These are phyloP conservation scores for Penicillium lividum DNA, from an alignment of 495 filamentous ascomycete genomes.

Conservation along the genomic window DNA sequence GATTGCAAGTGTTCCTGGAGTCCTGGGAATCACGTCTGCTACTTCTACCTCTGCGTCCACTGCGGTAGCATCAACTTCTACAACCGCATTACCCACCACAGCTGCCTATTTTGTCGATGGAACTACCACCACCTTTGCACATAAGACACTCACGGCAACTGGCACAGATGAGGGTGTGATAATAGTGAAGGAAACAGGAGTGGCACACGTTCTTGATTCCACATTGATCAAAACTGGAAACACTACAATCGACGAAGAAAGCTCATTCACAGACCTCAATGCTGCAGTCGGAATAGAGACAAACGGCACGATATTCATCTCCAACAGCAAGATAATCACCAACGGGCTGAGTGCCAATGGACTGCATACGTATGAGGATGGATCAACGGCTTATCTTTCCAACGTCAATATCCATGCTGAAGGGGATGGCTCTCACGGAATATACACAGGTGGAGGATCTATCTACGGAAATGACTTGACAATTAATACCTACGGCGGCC, in stretches of 20 bases:
- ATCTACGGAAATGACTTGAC: constrained; percentile 4
- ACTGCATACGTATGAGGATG: constrained; percentile 7
- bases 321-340: constrained; percentile 3
- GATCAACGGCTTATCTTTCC: background rate
- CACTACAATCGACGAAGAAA: background rate
- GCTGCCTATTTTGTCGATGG: constrained; percentile 8
- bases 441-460: constrained; percentile 2
- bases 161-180: constrained; percentile 6
- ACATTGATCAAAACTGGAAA: constrained; percentile 7
- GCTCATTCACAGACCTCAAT: constrained; percentile 6
- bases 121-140: constrained; percentile 3
- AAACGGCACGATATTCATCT: constrained; percentile 4
- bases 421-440: constrained; percentile 3
- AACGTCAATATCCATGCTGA: background rate
- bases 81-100: constrained; percentile 2
- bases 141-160: constrained; percentile 3
- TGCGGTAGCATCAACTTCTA: background rate
- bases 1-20: background rate
- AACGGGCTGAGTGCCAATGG: background rate
- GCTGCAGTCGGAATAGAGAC: constrained; percentile 9
- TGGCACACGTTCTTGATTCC: constrained; percentile 5
- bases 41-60: background rate
- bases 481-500: background rate
- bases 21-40: background rate
- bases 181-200: constrained; percentile 8